Evolutionary conservation across 208 protist genomes (phyloP).

Genomic region (Leishmania gerbilli): DNA sequence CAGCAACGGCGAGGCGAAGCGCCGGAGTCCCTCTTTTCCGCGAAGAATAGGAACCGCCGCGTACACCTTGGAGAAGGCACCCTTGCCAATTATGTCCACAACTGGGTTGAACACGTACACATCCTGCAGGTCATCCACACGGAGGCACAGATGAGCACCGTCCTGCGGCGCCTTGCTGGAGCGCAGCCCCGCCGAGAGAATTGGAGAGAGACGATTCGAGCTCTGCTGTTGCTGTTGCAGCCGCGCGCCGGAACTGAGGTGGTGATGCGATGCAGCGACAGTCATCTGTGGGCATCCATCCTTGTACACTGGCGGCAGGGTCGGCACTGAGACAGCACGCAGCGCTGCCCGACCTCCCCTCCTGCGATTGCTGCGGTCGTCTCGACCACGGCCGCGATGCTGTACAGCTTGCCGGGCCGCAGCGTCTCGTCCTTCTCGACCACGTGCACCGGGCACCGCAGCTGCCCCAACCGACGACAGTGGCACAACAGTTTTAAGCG

Average conservation of each 20-base stretch:
- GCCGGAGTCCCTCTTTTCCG: slow-evolving; percentile 23
- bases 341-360: slow-evolving; percentile 3
- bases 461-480: not conserved
- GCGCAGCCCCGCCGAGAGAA: slow-evolving; percentile 10
- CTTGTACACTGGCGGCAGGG: slow-evolving; percentile 36
- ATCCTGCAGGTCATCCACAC: slow-evolving; percentile 74
- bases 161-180: slow-evolving; percentile 4
- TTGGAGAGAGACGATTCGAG: not conserved
- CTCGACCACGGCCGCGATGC: not conserved
- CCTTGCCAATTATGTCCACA: slow-evolving; percentile 64
- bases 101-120: slow-evolving; percentile 74
- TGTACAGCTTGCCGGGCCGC: not conserved
- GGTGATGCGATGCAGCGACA: not conserved
- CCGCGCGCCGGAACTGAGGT: not conserved
- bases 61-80: slow-evolving; percentile 81
- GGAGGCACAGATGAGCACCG: slow-evolving; percentile 38
- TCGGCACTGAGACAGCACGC: slow-evolving; percentile 55
- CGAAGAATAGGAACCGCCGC: slow-evolving; percentile 66
- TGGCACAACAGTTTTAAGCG: not conserved
- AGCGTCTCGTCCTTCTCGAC: not conserved
- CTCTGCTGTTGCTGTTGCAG: not conserved
- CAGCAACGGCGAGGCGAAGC: slow-evolving; percentile 6
- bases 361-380: too few species aligned
- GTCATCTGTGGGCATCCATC: slow-evolving; percentile 16
- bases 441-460: not conserved